phyloP scores from a whole-genome alignment of 139 green algal genomes.

The Choricystis sp. region DNA sequence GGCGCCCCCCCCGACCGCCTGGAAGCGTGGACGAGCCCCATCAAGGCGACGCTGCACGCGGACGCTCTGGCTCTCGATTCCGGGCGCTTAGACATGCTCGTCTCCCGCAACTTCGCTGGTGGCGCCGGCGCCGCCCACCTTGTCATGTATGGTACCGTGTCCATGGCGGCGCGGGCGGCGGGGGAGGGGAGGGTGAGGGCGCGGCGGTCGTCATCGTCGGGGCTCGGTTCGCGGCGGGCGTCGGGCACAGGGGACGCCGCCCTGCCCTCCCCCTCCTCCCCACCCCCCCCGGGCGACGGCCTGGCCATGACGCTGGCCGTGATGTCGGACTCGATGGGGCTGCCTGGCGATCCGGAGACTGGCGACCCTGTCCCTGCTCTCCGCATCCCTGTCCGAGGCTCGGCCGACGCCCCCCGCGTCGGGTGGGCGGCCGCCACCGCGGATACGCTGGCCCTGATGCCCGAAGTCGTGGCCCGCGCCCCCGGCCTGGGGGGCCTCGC shows the following conservation, averaged over 20 bases:
- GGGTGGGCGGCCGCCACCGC: neutral
- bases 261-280: neutral
- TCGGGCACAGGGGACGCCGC: neutral
- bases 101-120: neutral
- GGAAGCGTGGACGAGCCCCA: neutral
- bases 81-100: neutral
- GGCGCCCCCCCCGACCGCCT: neutral
- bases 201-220: too few species aligned
- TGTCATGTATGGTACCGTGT: neutral
- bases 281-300: too few species aligned
- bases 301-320: neutral
- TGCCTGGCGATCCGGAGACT: neutral
- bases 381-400: neutral
- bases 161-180: neutral
- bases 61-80: neutral
- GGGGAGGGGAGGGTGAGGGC: neutral
- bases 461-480: neutral
- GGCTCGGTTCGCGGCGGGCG: too few species aligned
- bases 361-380: too few species aligned
- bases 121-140: neutral
- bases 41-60: neutral
- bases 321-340: neutral
- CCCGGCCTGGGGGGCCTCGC: neutral
- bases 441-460: neutral
- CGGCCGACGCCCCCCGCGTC: neutral